Evolutionary conservation across 164 flowering plant genomes (phyloP).

Genomic region (Tinospora cordifolia): DNA sequence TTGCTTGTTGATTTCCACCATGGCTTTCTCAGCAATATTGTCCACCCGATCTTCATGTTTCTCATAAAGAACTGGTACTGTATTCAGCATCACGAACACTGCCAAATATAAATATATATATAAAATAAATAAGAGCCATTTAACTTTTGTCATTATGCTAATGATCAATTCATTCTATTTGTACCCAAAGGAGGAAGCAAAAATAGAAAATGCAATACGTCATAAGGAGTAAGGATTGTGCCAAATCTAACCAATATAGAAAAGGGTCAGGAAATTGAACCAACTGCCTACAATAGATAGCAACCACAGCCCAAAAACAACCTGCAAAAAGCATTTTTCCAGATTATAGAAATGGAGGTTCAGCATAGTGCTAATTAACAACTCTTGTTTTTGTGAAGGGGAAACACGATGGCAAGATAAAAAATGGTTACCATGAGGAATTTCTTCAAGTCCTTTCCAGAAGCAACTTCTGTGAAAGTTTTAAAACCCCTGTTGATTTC

Average conservation of each 20-base stretch:
- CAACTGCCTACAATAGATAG: constrained; percentile 41
- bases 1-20: constrained; percentile 61
- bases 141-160: no score
- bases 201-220: not conserved
- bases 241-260: constrained; percentile 30
- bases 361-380: no score
- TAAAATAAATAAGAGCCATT: no score
- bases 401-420: not conserved
- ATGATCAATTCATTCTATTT: no score
- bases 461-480: constrained; percentile 35
- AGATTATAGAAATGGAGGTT: no score
- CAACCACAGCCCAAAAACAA: constrained; percentile 36
- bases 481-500: constrained; percentile 34
- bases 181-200: not conserved
- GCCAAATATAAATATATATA: constrained; percentile 7
- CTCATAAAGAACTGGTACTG: constrained; percentile 72
- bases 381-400: no score
- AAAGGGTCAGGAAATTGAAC: constrained; percentile 44
- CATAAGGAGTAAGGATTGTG: not conserved
- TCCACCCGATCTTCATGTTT: constrained; percentile 75
- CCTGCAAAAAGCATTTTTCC: constrained; percentile 23
- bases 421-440: constrained; percentile 30
- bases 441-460: constrained; percentile 41
- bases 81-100: constrained; percentile 60
- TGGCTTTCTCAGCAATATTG: constrained; percentile 57